Evolutionary conservation across 2,329 filamentous ascomycete genomes (phyloP).

Genomic region (Alternaria angustiovoidea): DNA sequence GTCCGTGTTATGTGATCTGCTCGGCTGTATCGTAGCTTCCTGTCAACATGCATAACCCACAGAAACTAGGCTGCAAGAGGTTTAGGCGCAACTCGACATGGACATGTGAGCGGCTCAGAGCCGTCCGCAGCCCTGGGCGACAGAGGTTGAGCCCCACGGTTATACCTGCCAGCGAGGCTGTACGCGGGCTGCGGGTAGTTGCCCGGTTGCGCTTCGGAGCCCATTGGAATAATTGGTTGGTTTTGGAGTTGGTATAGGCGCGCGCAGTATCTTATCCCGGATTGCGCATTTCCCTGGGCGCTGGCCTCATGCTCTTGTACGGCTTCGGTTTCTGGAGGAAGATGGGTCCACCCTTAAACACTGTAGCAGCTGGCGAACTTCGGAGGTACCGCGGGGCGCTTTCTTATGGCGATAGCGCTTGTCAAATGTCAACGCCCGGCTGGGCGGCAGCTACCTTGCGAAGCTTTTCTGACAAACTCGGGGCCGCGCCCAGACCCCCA

Average conservation of each 20-base stretch:
- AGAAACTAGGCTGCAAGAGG: neutral
- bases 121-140: neutral
- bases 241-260: neutral
- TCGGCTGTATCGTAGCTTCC: slow-evolving; percentile 1
- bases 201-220: neutral
- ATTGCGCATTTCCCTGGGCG: neutral
- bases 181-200: neutral
- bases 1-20: slow-evolving; percentile 3
- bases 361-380: neutral
- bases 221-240: neutral
- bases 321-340: neutral
- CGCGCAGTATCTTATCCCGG: neutral
- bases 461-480: neutral
- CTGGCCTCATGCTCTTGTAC: neutral
- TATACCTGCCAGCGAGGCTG: neutral
- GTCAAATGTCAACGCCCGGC: neutral
- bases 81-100: neutral
- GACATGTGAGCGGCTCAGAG: neutral
- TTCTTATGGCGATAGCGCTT: neutral
- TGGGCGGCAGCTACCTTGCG: neutral
- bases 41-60: neutral
- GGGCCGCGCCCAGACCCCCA: neutral
- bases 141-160: neutral
- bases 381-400: neutral
- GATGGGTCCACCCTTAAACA: neutral